These are phyloP conservation scores for Oryza longistaminata DNA, from an alignment of 176 grass and related monocot genomes.

Conservation along the genomic window DNA sequence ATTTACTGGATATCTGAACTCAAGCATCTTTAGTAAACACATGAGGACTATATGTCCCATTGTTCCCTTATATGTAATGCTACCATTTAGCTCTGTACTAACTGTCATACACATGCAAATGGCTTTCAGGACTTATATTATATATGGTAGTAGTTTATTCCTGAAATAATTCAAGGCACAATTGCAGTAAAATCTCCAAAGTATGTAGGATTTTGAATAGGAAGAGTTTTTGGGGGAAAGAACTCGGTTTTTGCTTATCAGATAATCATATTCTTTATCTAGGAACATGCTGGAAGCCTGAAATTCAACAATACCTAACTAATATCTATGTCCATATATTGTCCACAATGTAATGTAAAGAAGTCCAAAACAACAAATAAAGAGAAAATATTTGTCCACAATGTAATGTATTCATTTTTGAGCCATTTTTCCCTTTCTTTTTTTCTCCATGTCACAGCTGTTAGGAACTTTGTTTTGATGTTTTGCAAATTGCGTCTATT, in stretches of 20 bases:
- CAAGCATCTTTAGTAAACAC: background rate
- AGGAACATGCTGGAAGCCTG: background rate
- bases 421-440: background rate
- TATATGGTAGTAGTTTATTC: background rate
- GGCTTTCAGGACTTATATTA: background rate
- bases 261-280: background rate
- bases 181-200: too few relatives aligned
- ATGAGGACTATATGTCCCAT: background rate
- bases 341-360: background rate
- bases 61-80: background rate
- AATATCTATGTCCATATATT: background rate
- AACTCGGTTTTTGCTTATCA: background rate
- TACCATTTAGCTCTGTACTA: background rate
- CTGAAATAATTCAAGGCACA: background rate
- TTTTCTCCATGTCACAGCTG: slow-evolving; percentile 6
- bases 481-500: slow-evolving; percentile 18
- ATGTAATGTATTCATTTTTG: background rate
- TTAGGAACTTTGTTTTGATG: background rate
- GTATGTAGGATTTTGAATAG: background rate
- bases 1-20: background rate
- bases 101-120: background rate
- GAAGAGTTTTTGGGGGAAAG: background rate
- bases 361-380: background rate
- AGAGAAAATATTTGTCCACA: background rate
- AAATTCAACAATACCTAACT: slow-evolving; percentile 5